phyloP scores from a whole-genome alignment of 2,329 filamentous ascomycete genomes.

The Sarocladium kiliense region DNA sequence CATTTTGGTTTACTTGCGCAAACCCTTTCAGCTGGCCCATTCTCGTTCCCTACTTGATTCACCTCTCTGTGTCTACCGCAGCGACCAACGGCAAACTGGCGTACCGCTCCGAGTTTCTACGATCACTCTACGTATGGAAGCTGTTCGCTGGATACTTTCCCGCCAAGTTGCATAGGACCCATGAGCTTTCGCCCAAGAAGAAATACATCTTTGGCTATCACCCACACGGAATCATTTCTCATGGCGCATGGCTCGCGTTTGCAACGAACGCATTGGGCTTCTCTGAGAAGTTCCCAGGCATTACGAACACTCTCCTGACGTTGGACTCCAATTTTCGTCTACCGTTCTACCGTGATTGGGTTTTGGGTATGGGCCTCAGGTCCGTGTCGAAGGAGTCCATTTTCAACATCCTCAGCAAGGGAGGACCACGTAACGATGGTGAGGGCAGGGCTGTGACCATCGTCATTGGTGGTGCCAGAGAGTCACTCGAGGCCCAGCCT shows the following conservation, averaged over 20 bases:
- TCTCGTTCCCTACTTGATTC: conserved; percentile 70
- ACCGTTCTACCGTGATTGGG: conserved; percentile 89
- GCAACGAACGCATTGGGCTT: conserved; percentile 88
- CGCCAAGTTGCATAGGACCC: conserved; percentile 78
- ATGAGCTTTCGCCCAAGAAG: conserved; percentile 69
- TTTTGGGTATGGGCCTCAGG: conserved; percentile 79
- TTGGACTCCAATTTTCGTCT: conserved; percentile 95
- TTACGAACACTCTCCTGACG: conserved; percentile 88
- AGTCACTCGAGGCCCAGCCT: conserved; percentile 85
- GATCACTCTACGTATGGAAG: conserved; percentile 73
- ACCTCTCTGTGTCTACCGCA: conserved; percentile 75
- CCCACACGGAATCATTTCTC: conserved; percentile 94
- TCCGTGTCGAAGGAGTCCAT: conserved; percentile 91
- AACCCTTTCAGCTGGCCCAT: conserved; percentile 90
- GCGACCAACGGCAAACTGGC: conserved; percentile 69
- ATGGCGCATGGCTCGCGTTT: conserved; percentile 91
- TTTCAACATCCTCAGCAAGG: conserved; percentile 77
- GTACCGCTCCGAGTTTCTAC: conserved; percentile 69
- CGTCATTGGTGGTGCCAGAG: conserved; percentile 85
- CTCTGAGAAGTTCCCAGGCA: conserved; percentile 81
- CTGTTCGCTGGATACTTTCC: conserved; percentile 93
- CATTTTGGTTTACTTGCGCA: conserved; percentile 87
- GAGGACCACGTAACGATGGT: conserved; percentile 71
- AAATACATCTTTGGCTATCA: conserved; percentile 98
- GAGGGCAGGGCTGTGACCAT: conserved; percentile 97